These are phyloP conservation scores for Aspergillus luchuensis DNA, from an alignment of 2,329 filamentous ascomycete genomes.

Conservation along the genomic window DNA sequence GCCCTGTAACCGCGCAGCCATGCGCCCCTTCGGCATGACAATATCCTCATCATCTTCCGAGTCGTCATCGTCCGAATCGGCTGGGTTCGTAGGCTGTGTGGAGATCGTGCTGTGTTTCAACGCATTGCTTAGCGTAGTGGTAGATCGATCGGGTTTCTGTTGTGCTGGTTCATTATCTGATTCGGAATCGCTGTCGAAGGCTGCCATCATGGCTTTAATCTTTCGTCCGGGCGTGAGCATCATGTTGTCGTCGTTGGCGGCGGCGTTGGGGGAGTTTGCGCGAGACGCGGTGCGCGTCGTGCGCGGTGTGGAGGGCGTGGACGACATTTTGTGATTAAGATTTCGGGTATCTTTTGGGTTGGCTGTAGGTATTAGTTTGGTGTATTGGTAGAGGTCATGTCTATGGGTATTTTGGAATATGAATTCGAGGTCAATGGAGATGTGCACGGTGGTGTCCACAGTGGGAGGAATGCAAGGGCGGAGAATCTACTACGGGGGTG, in stretches of 20 bases:
- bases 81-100: not conserved
- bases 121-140: constrained; percentile 6
- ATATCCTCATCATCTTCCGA: constrained; percentile 51
- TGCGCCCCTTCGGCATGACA: constrained; percentile 61
- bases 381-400: constrained; percentile 3
- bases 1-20: constrained; percentile 66
- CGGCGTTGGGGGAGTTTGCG: constrained; percentile 28
- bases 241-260: no score
- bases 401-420: not conserved
- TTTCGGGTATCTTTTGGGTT: no score
- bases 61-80: constrained; percentile 29
- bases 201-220: constrained; percentile 53
- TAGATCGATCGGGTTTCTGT: constrained; percentile 10
- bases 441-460: not conserved
- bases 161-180: constrained; percentile 41
- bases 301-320: constrained; percentile 34
- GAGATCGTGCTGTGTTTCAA: constrained; percentile 4
- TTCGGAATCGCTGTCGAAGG: constrained; percentile 51
- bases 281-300: constrained; percentile 37
- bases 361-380: constrained; percentile 15
- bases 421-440: not conserved
- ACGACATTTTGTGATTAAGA: constrained; percentile 24
- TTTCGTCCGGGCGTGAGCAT: constrained; percentile 50
- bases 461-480: constrained; percentile 9
- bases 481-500: constrained; percentile 13